phyloP scores from a whole-genome alignment of 768 basidiomycete species.

The Coprinellus micaceus region DNA sequence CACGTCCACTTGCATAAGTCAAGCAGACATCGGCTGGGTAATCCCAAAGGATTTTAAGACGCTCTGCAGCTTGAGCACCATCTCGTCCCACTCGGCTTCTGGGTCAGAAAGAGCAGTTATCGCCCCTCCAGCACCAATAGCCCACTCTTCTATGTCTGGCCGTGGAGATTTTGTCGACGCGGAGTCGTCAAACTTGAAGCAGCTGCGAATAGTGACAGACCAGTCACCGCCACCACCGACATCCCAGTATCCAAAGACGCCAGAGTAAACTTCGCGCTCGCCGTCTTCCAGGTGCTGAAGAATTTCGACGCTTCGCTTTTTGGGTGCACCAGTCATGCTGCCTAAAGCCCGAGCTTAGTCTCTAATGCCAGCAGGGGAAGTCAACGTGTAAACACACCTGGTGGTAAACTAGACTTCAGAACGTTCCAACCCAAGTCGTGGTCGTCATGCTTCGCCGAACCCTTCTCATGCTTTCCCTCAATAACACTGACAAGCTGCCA shows the following conservation, averaged over 20 bases:
- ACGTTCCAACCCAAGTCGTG: conserved; percentile 73
- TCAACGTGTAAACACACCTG: conserved; percentile 48
- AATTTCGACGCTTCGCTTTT: conserved; percentile 90
- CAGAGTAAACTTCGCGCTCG: conserved; percentile 82
- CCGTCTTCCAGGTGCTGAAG: conserved; percentile 73
- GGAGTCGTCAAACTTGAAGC: conserved; percentile 65
- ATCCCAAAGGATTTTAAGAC: conserved; percentile 63
- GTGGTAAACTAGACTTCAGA: conserved; percentile 75
- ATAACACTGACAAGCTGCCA: conserved; percentile 96
- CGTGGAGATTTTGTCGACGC: conserved; percentile 10
- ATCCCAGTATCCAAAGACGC: conserved; percentile 90
- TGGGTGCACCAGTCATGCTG: conserved; percentile 97
- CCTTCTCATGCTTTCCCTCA: conserved; percentile 39
- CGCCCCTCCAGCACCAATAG: conserved; percentile 90
- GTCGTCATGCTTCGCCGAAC: conserved; percentile 22
- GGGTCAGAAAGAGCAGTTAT: conserved; percentile 90
- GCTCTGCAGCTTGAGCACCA: conserved; percentile 80
- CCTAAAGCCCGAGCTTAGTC: conserved; percentile 44
- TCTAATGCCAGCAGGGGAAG: background rate
- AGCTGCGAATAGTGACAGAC: conserved; percentile 91
- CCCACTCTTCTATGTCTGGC: conserved; percentile 54
- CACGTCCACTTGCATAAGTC: background rate
- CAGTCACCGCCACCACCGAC: conserved; percentile 88
- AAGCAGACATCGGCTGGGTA: conserved; percentile 15
- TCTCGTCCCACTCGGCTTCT: conserved; percentile 91